Percentiles rank a stretch among this genome's conserved stretches.
Evolutionary conservation across 495 filamentous ascomycete species (phyloP).

Genomic region (Thozetella sp.): DNA sequence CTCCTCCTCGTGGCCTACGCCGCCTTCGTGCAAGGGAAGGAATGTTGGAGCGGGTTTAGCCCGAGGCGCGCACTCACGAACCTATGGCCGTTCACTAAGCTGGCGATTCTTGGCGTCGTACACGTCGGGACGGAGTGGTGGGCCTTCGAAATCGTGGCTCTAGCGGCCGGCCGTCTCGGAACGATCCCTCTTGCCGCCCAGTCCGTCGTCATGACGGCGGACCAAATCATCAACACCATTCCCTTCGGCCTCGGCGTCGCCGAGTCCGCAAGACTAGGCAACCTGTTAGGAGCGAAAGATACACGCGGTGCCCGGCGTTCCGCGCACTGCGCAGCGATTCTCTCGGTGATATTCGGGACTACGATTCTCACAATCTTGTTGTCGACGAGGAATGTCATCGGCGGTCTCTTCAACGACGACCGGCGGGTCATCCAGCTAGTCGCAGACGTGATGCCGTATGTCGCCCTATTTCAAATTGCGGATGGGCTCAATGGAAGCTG

Average conservation of each 20-base stretch:
- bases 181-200: conserved; percentile 85
- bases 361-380: conserved; percentile 74
- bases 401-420: conserved; percentile 84
- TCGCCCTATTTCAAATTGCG: conserved; percentile 93
- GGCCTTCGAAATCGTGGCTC: conserved; percentile 95
- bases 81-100: conserved; percentile 70
- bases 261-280: conserved; percentile 78
- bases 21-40: conserved; percentile 68
- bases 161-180: conserved; percentile 82
- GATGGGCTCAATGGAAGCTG: conserved; percentile 88
- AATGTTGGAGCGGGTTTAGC: conserved; percentile 85
- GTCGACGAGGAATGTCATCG: conserved; percentile 74
- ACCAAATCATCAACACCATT: conserved; percentile 91
- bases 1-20: conserved; percentile 75
- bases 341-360: conserved; percentile 70
- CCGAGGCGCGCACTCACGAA: conserved; percentile 61
- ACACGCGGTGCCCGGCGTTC: conserved; percentile 70
- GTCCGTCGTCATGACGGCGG: conserved; percentile 92
- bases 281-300: conserved; percentile 74
- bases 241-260: conserved; percentile 91
- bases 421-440: conserved; percentile 72
- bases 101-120: conserved; percentile 79
- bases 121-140: conserved; percentile 96
- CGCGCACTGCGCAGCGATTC: conserved; percentile 75
- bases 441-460: conserved; percentile 78